Evolutionary conservation across 2,329 filamentous ascomycete species (phyloP).

Genomic region (Pseudocercospora crystallina): DNA sequence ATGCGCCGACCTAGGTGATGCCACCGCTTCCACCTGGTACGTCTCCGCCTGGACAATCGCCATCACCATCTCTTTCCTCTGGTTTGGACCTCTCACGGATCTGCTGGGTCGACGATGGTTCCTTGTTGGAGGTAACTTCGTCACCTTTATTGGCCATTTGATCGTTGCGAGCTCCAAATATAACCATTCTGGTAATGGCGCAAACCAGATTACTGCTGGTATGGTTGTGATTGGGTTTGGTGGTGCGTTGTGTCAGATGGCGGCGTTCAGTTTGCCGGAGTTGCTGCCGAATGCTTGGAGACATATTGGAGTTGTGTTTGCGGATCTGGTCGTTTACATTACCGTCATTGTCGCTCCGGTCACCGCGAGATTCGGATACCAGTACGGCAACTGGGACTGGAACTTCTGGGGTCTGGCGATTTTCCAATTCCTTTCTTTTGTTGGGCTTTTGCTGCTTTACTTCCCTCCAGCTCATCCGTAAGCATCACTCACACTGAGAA

Average conservation of each 20-base stretch:
- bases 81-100: conserved; percentile 46
- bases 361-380: conserved; percentile 44
- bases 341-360: conserved; percentile 50
- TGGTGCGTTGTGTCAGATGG: conserved; percentile 21
- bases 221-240: conserved; percentile 24
- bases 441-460: conserved; percentile 45
- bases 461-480: conserved; percentile 43
- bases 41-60: conserved; percentile 28
- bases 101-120: conserved; percentile 51
- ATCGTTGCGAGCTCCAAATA: conserved; percentile 19
- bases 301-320: conserved; percentile 27
- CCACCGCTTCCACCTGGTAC: conserved; percentile 34
- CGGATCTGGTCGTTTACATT: conserved; percentile 40
- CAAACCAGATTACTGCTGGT: conserved; percentile 13
- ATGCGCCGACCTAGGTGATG: conserved; percentile 32
- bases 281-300: conserved; percentile 25
- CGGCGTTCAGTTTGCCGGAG: conserved; percentile 18
- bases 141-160: conserved; percentile 19
- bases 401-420: conserved; percentile 49
- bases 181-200: conserved; percentile 5
- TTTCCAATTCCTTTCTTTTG: conserved; percentile 45
- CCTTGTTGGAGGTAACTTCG: conserved; percentile 44
- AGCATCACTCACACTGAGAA: not conserved
- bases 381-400: conserved; percentile 45
- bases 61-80: conserved; percentile 23